phyloP scores from a whole-genome alignment of 164 flowering plant genomes.

The Warburgia ugandensis region DNA sequence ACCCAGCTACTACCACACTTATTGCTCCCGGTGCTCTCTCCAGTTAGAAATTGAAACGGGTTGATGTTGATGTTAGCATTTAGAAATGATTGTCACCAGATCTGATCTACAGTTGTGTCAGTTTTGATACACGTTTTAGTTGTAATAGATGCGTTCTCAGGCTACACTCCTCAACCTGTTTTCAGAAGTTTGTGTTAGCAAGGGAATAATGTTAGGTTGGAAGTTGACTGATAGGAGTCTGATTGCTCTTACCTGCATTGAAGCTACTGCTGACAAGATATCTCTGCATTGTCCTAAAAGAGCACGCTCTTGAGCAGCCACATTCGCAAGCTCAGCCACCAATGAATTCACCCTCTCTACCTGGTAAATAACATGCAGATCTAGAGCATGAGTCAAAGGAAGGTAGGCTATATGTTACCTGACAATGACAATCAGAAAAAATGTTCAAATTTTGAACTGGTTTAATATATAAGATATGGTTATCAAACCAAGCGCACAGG shows the following conservation, averaged over 20 bases:
- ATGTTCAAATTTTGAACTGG: too few relatives aligned
- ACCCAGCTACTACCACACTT: too few relatives aligned
- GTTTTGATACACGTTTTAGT: constrained; percentile 26
- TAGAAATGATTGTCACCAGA: constrained; percentile 14
- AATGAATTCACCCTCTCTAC: constrained; percentile 48
- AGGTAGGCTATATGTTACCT: too few relatives aligned
- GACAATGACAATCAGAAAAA: not conserved
- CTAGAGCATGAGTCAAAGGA: not conserved
- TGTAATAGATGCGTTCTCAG: constrained; percentile 58
- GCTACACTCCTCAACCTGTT: constrained; percentile 70
- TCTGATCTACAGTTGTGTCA: constrained; percentile 22
- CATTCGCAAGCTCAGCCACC: constrained; percentile 49
- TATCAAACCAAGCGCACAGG: too few relatives aligned
- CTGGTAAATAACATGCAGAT: constrained; percentile 20
- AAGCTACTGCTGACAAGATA: constrained; percentile 51
- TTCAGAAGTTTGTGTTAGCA: not conserved
- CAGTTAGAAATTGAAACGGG: constrained; percentile 9
- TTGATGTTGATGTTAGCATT: constrained; percentile 15
- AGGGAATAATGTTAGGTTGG: not conserved
- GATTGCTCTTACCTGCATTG: constrained; percentile 54
- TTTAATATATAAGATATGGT: too few relatives aligned
- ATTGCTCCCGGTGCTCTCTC: too few relatives aligned
- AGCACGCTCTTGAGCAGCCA: constrained; percentile 43
- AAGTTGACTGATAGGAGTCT: not conserved
- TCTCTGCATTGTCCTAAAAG: constrained; percentile 54